These are phyloP conservation scores for Xylaria venustula DNA, from an alignment of 495 filamentous ascomycete species.

Conservation along the genomic window DNA sequence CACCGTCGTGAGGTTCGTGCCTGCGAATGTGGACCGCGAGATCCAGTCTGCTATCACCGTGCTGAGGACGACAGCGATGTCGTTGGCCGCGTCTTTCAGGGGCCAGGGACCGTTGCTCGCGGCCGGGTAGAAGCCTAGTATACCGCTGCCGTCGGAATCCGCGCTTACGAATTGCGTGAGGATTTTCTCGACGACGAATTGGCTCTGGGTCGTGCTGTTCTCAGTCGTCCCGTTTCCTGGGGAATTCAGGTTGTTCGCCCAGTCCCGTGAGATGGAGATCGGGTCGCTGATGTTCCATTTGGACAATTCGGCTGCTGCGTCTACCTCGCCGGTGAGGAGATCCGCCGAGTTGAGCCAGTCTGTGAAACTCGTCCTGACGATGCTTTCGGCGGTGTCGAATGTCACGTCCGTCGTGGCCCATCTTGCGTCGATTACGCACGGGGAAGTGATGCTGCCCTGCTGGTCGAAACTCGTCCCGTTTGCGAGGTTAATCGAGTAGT, in stretches of 20 bases:
- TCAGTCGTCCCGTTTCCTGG: background rate
- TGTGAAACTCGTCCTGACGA: background rate
- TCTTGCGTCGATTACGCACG: conserved; percentile 10
- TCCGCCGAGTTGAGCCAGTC: background rate
- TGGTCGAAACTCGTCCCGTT: background rate
- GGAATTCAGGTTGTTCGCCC: background rate
- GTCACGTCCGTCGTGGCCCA: conserved; percentile 6
- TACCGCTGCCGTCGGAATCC: background rate
- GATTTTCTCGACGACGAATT: background rate
- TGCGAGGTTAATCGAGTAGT: background rate
- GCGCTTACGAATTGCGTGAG: background rate
- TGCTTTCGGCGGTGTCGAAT: background rate
- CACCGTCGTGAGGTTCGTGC: background rate
- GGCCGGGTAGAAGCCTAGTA: background rate
- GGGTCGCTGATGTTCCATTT: background rate
- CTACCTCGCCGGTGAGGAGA: background rate
- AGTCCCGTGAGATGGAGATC: background rate
- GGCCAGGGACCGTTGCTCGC: background rate
- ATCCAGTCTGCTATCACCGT: conserved; percentile 7
- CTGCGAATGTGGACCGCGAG: background rate
- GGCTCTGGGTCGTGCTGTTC: background rate
- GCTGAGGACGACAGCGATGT: conserved; percentile 1
- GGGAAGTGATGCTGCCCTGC: background rate
- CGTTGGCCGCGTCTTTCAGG: background rate
- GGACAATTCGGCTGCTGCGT: background rate